phyloP scores from a whole-genome alignment of 352 stramenopile species.

The Phytophthora melonis region DNA sequence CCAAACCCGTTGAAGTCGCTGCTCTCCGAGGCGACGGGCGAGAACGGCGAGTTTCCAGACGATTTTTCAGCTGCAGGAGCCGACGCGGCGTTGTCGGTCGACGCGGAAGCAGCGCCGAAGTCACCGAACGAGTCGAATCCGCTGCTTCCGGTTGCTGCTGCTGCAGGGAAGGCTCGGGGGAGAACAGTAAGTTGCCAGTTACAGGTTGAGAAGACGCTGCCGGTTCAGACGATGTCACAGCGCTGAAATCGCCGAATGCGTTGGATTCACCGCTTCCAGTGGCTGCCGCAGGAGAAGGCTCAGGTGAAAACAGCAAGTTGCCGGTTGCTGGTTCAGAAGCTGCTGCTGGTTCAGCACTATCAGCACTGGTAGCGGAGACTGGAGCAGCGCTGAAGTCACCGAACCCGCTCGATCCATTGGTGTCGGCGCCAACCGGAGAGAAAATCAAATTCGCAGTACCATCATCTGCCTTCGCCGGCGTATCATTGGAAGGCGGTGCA shows the following conservation, averaged over 20 bases:
- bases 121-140: slow-evolving; percentile 26
- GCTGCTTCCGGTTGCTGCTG: slow-evolving; percentile 15
- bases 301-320: slow-evolving; percentile 35
- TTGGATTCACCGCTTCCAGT: slow-evolving; percentile 16
- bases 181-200: slow-evolving; percentile 24
- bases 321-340: slow-evolving; percentile 5
- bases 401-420: slow-evolving; percentile 14
- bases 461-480: neutral
- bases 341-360: neutral
- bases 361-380: neutral
- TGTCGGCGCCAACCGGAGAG: neutral
- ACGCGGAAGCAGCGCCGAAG: slow-evolving; percentile 16
- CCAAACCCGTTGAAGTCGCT: slow-evolving; percentile 36
- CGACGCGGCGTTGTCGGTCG: slow-evolving; percentile 9
- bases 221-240: slow-evolving; percentile 7
- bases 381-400: slow-evolving; percentile 26
- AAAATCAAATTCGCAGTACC: slow-evolving; percentile 3
- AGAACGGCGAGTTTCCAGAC: slow-evolving; percentile 37
- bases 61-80: slow-evolving; percentile 6
- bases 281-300: slow-evolving; percentile 13
- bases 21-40: slow-evolving; percentile 16
- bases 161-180: slow-evolving; percentile 25
- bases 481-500: slow-evolving; percentile 16
- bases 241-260: slow-evolving; percentile 26
- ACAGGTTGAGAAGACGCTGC: slow-evolving; percentile 10